Conservation (phyloP, 164 flowering plant genomes). For the Annona cherimola region DNA sequence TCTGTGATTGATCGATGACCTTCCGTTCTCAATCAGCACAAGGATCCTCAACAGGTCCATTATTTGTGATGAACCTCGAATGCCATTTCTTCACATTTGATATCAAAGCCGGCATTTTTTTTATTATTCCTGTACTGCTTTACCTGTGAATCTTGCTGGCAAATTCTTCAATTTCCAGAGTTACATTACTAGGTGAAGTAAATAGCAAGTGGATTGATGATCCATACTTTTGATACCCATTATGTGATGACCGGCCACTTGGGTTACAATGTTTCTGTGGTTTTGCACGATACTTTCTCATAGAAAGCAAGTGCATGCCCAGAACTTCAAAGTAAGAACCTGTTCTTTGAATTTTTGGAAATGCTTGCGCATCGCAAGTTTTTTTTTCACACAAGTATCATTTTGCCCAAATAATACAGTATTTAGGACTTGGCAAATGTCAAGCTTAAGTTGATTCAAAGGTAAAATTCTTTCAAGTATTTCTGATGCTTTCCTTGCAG, state of each 20-base stretch:
- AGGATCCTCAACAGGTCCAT: too few relatives aligned
- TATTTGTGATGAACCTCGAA: too few relatives aligned
- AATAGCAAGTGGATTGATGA: conserved; percentile 58
- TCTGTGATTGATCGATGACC: too few relatives aligned
- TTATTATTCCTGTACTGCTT: too few relatives aligned
- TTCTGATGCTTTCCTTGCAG: conserved; percentile 44
- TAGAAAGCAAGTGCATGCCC: conserved; percentile 53
- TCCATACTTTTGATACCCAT: conserved; percentile 55
- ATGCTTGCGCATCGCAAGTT: conserved; percentile 37
- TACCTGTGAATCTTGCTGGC: too few relatives aligned
- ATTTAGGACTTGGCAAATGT: conserved; percentile 11
- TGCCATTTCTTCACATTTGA: too few relatives aligned
- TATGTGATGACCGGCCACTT: conserved; percentile 27
- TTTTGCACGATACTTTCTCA: conserved; percentile 51
- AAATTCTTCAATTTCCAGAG: too few relatives aligned
- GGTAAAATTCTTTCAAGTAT: conserved; percentile 48
- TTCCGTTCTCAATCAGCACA: too few relatives aligned
- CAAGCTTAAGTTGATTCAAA: conserved; percentile 12
- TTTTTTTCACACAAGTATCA: conserved; percentile 32
- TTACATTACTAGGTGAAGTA: conserved; percentile 38
- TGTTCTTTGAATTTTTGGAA: conserved; percentile 61
- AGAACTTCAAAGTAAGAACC: conserved; percentile 60
- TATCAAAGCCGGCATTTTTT: too few relatives aligned
- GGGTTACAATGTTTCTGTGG: conserved; percentile 60
- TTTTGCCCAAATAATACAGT: conserved; percentile 11